Base-by-base conservation (phyloP, 768 basidiomycete genomes). In the Favolaschia claudopus region DNA sequence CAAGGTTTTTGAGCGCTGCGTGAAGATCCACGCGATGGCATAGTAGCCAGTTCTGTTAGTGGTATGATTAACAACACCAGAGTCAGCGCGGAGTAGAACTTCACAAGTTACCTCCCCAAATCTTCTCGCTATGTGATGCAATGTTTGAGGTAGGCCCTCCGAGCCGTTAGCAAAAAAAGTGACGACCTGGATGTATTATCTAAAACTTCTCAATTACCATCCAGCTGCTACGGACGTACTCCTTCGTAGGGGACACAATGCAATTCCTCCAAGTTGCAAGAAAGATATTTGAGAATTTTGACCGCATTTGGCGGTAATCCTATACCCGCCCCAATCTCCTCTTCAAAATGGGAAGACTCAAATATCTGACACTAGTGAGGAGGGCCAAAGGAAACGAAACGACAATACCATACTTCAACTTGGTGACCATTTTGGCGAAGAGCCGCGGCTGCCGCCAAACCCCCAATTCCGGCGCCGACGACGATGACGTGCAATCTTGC, bases 11-110 rank as follows among this genome's bases (percentile, higher is more conserved):
- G 32, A 62, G 60, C 49, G 56, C 60, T 7, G 20, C 52, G 36
- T 62, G 60, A n/a, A 62, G 37, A 36, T 62, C 60, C 37, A 62
- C 60, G 31, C 60, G 60, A 25, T 62, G 60, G 2, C 42, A 54
- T 55, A 62, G 56, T 7, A 62, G 10, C 60, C 60, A 62, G 1
- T 54, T 54, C 60, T 62, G 38, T 5, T 7, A 15, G 13, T 8
- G 17, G 29, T 17, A 36, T 19, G 32, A 37, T 14, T 9, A 20
- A 12, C 42, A 13, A 47, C 17, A 52, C 27, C 22, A 12, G 24
- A 10, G 39, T 17, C 15, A 20, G 24, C 7, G 15, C n/a, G 28
- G 5, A 45, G 15, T 27, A 10, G n/a, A 7, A 20, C 9, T 15
- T 8, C 7, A 29, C 10, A 33, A 53, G 36, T 38, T 1, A 56